Conservation (phyloP, 1,284 basidiomycete genomes). For the Boletellus deceptivus region DNA sequence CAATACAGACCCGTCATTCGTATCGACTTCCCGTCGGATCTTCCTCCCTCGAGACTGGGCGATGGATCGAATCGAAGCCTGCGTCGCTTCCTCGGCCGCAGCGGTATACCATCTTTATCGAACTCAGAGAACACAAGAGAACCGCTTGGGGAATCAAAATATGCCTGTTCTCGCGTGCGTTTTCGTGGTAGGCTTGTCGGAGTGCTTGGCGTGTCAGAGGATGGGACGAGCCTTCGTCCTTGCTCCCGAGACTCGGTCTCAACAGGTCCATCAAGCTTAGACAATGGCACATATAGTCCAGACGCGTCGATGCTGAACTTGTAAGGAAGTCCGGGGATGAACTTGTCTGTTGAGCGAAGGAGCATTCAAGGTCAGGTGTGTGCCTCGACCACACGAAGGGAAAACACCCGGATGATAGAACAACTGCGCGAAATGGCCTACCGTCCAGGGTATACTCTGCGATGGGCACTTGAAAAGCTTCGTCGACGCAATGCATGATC, state of each 20-base stretch:
- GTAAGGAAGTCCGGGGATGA: slow-evolving; percentile 21
- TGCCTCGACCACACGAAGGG: not conserved
- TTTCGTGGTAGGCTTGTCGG: slow-evolving; percentile 22
- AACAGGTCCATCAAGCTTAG: not conserved
- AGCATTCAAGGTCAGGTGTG: slow-evolving; percentile 3
- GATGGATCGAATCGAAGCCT: slow-evolving; percentile 29
- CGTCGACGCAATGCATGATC: slow-evolving; percentile 43
- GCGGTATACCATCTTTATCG: slow-evolving; percentile 31
- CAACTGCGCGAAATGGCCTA: slow-evolving; percentile 21
- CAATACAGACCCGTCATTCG: not conserved
- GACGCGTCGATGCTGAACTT: slow-evolving; percentile 5
- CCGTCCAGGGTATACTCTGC: slow-evolving; percentile 48
- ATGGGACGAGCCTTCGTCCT: not conserved
- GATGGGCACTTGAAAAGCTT: slow-evolving; percentile 43
- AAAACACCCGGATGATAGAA: not conserved
- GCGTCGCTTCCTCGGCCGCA: slow-evolving; percentile 27
- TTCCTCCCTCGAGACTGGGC: slow-evolving; percentile 19
- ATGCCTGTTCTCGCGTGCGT: slow-evolving; percentile 30
- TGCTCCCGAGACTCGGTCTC: not conserved
- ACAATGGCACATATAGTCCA: slow-evolving; percentile 2
- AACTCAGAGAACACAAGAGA: slow-evolving; percentile 29
- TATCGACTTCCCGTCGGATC: not conserved
- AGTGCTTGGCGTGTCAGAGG: slow-evolving; percentile 24
- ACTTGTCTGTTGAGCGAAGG: slow-evolving; percentile 17
- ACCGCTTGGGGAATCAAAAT: slow-evolving; percentile 29